Evolutionary conservation across 2,329 filamentous ascomycete species (phyloP), one percentile per base, ranked within the genome.

Genomic region (Botryotinia globosa): DNA sequence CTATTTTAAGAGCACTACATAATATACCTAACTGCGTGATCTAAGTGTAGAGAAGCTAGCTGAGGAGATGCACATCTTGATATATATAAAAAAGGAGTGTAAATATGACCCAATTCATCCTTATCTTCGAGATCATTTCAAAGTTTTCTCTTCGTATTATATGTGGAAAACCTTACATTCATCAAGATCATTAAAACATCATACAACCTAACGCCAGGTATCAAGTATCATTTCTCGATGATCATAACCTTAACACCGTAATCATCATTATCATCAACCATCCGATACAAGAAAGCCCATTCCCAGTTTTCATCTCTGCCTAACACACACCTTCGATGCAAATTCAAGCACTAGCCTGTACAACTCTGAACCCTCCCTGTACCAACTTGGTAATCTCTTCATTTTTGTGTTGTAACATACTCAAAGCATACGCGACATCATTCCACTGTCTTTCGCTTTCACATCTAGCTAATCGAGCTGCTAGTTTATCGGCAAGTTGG

Each of bases 381-480:
- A 97, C 86, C 73, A 91, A 81, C 84, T 94, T 96, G 73, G 88
- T 86, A 73, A 97, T 97, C 63, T 97, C 93, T 80, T 97, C 93
- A 78, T 95, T 95, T 85, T 96, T 97, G 81, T 99, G 96, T 79
- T 94, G 94, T 72, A 99, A 83, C 74, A 98, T 83, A 4, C 94
- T 94, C 74, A 99, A 84, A 4, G 94, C 94, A 84, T 94, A 99
- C 0, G 95, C 93, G 61, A 98, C 94, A 83, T 99, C 96, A 80
- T 95, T 97, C 96, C 96, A 99, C 81, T 98, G 94, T 75, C 94
- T 87, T 83, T 99, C 95, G 65, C 88, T 97, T 80, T 98, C 94
- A 79, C 94, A 98, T 64, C 95, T 88, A 1, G 88, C 86, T 62
- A 99, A 86, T 76, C 96, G 88, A 8, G 94, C 94, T 1, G 96